A percentile compares a stretch with the other conserved stretches of the same genome.
phyloP scores from a whole-genome alignment of 208 protist species.

The Blechomonas ayalai region DNA sequence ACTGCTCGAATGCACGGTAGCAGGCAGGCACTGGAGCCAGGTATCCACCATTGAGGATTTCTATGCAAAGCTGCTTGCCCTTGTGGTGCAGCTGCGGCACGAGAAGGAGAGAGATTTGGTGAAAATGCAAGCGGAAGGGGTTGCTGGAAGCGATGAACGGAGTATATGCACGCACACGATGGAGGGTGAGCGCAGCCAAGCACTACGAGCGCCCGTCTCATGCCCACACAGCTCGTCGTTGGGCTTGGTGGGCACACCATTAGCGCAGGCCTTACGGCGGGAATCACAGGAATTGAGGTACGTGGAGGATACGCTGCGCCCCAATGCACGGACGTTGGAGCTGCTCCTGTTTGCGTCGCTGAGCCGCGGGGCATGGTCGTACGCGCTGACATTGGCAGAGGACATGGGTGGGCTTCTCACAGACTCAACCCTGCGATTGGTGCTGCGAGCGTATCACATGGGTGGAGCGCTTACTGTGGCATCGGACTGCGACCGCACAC shows the following conservation, averaged over 20 bases:
- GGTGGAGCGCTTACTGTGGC: constrained; percentile 4
- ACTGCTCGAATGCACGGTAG: constrained; percentile 40
- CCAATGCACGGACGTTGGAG: constrained; percentile 61
- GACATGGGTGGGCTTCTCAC: constrained; percentile 27
- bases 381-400: constrained; percentile 43
- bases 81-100: constrained; percentile 13
- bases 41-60: constrained; percentile 42
- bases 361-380: constrained; percentile 27
- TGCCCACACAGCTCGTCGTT: neutral
- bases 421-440: constrained; percentile 28
- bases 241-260: constrained; percentile 9
- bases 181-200: neutral
- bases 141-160: neutral
- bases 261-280: too few species aligned
- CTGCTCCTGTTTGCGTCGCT: constrained; percentile 46
- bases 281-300: constrained; percentile 21
- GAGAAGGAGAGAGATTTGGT: constrained; percentile 11
- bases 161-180: neutral
- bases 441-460: constrained; percentile 29
- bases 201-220: too few species aligned
- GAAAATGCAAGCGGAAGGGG: neutral
- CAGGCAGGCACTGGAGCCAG: constrained; percentile 38
- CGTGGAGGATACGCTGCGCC: constrained; percentile 28
- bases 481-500: neutral
- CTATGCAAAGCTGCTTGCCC: constrained; percentile 31